Conservation (phyloP, 2,329 filamentous ascomycete genomes). For the Beauveria brongniartii region DNA sequence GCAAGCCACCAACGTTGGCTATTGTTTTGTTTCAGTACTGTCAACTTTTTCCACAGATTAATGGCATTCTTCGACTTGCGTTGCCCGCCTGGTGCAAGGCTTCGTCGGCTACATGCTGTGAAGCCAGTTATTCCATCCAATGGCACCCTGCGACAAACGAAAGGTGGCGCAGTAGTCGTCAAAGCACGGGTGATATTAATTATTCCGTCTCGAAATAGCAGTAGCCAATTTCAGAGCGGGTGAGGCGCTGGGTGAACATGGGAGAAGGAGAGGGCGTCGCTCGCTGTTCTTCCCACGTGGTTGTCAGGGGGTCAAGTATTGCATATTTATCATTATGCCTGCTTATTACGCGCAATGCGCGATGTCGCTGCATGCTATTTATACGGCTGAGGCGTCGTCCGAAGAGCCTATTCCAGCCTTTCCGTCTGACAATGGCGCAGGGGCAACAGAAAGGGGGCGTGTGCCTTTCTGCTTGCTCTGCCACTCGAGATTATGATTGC, state of each 20-base stretch:
- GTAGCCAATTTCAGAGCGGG: neutral
- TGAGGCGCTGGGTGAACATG: neutral
- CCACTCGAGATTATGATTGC: too few relatives aligned
- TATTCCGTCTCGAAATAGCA: neutral
- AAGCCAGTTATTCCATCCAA: too few relatives aligned
- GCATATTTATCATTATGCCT: neutral
- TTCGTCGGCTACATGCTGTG: too few relatives aligned
- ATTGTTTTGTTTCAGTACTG: neutral
- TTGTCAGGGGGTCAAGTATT: neutral
- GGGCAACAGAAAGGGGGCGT: neutral
- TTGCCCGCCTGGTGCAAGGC: too few relatives aligned
- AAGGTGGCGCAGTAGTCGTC: too few relatives aligned
- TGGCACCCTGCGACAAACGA: too few relatives aligned
- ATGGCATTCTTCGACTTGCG: too few relatives aligned
- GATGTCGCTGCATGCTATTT: neutral
- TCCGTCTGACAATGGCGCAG: neutral
- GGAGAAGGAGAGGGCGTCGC: neutral
- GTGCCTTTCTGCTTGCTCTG: neutral
- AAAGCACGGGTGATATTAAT: too few relatives aligned
- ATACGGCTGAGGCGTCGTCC: constrained; percentile 1
- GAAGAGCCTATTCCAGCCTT: neutral
- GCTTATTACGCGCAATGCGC: neutral
- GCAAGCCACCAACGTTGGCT: neutral
- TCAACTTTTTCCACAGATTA: too few relatives aligned
- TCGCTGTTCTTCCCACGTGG: constrained; percentile 4